A percentile compares a stretch with the other conserved stretches of the same genome.
Evolutionary conservation across 2,329 filamentous ascomycete genomes (phyloP).

Genomic region (Ascochyta pisi): DNA sequence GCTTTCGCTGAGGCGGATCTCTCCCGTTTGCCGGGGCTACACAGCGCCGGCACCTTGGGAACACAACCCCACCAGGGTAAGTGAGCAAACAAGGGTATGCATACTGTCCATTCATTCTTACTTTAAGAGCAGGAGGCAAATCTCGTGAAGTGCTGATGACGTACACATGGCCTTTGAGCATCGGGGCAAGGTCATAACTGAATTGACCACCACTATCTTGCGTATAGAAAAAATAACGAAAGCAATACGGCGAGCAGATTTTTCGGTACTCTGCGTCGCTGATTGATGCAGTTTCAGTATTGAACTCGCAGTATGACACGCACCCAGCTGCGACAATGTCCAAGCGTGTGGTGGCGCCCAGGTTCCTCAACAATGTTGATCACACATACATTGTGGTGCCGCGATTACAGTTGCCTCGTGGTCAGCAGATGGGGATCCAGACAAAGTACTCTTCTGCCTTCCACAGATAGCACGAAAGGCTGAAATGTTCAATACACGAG

Average conservation of each 20-base stretch:
- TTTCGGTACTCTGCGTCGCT: background rate
- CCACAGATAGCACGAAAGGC: background rate
- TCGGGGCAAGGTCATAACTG: background rate
- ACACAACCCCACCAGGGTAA: conserved; percentile 17
- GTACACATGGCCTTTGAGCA: background rate
- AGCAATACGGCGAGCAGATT: background rate
- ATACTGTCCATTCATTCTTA: background rate
- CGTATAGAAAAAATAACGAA: too few species aligned
- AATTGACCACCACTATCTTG: too few species aligned
- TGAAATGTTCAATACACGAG: background rate
- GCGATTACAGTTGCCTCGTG: background rate
- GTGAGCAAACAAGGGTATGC: conserved; percentile 3
- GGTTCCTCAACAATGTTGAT: background rate
- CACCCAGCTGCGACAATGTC: background rate
- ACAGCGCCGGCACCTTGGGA: conserved; percentile 30
- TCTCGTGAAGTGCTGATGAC: background rate
- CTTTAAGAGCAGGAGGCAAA: background rate
- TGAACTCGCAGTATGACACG: background rate
- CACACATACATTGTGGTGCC: too few species aligned
- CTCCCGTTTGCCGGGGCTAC: conserved; percentile 34
- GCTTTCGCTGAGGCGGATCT: conserved; percentile 11
- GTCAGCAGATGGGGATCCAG: background rate
- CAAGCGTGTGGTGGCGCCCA: background rate
- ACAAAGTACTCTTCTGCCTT: background rate
- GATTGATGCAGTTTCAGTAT: conserved; percentile 3